phyloP scores from a whole-genome alignment of 495 filamentous ascomycete species.

The Aspergillus saccharolyticus region DNA sequence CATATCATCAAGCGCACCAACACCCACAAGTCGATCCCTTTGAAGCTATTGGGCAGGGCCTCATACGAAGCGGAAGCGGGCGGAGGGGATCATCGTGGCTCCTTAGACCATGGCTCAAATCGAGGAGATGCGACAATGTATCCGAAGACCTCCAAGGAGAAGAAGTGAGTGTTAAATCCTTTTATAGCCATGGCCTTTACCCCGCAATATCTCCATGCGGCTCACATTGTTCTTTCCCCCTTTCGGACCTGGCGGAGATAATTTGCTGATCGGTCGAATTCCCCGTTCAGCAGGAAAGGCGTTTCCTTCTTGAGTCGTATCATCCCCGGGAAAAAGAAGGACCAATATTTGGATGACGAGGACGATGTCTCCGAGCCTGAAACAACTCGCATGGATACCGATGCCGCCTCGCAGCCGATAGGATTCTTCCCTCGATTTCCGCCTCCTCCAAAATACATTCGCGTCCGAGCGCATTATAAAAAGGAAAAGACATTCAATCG shows the following conservation, averaged over 20 bases:
- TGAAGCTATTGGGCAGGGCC: slow-evolving; percentile 57
- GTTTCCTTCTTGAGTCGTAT: slow-evolving; percentile 90
- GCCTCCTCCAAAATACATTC: slow-evolving; percentile 86
- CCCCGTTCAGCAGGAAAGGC: slow-evolving; percentile 57
- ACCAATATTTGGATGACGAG: slow-evolving; percentile 42
- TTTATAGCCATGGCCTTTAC: slow-evolving; percentile 6
- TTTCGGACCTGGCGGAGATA: neutral
- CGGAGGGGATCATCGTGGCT: slow-evolving; percentile 41
- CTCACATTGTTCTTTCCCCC: neutral
- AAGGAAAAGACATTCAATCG: slow-evolving; percentile 77
- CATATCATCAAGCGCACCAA: slow-evolving; percentile 82
- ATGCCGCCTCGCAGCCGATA: slow-evolving; percentile 74
- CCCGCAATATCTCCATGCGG: neutral
- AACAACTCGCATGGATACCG: slow-evolving; percentile 68
- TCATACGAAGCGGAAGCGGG: slow-evolving; percentile 50
- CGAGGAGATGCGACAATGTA: slow-evolving; percentile 38
- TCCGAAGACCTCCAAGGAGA: slow-evolving; percentile 53
- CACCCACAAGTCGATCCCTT: slow-evolving; percentile 63
- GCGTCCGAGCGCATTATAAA: slow-evolving; percentile 75
- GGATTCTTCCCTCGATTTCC: slow-evolving; percentile 86
- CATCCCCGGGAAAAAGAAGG: slow-evolving; percentile 70
- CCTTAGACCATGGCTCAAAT: slow-evolving; percentile 30
- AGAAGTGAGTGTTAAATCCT: slow-evolving; percentile 51
- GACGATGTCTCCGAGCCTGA: slow-evolving; percentile 72
- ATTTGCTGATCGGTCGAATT: slow-evolving; percentile 1